These are phyloP conservation scores for Anisodus tanguticus DNA, from an alignment of 257 asterid genomes.

Conservation along the genomic window DNA sequence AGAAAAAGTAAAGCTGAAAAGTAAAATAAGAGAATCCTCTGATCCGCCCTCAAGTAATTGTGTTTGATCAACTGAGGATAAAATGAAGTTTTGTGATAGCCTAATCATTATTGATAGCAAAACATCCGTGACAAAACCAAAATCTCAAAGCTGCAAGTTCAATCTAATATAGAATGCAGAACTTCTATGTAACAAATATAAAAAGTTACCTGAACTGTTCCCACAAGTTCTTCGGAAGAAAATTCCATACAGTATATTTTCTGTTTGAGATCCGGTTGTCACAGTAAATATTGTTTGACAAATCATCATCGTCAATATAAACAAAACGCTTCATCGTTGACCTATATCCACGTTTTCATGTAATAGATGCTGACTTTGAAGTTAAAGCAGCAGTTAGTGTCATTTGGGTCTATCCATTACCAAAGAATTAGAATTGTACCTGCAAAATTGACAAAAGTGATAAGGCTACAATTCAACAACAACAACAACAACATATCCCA, in stretches of 20 bases:
- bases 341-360: not conserved
- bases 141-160: conserved; percentile 4
- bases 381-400: conserved; percentile 12
- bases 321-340: conserved; percentile 85
- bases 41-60: not conserved
- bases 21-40: not conserved
- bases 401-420: conserved; percentile 28
- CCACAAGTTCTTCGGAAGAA: conserved; percentile 96
- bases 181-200: not conserved
- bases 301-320: conserved; percentile 81
- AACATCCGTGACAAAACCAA: not conserved
- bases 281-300: conserved; percentile 66
- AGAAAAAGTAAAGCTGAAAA: not conserved
- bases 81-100: conserved; percentile 1
- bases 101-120: not conserved
- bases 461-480: too few species aligned
- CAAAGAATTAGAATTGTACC: not conserved
- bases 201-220: conserved; percentile 87
- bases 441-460: conserved; percentile 22
- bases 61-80: not conserved
- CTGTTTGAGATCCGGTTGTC: conserved; percentile 96
- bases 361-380: conserved; percentile 19
- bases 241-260: conserved; percentile 91
- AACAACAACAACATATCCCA: too few species aligned
- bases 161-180: conserved; percentile 20